These are phyloP conservation scores for Papiliotrema nemorosa DNA, from an alignment of 1,284 basidiomycete genomes.

Conservation along the genomic window DNA sequence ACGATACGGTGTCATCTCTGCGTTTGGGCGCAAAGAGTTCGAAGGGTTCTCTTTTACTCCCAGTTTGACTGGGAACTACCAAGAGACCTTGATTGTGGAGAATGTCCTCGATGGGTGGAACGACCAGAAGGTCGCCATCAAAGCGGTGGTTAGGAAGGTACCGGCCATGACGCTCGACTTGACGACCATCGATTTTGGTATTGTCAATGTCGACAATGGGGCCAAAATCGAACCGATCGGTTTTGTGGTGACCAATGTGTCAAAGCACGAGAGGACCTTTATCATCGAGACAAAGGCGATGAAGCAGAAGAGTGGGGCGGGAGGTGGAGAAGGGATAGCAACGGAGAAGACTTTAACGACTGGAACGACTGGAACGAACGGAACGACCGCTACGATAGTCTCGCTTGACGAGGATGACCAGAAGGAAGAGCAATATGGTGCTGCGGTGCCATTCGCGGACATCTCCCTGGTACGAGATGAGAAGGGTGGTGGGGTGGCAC, in stretches of 20 bases:
- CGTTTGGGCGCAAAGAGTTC: conserved; percentile 54
- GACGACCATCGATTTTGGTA: conserved; percentile 43
- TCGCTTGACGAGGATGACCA: too few species aligned
- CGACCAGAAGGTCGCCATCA: conserved; percentile 52
- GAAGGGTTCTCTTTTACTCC: conserved; percentile 50
- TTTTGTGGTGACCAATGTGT: conserved; percentile 51
- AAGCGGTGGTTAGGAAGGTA: conserved; percentile 52
- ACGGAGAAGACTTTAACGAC: conserved; percentile 37
- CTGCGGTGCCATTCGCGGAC: too few species aligned
- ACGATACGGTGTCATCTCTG: conserved; percentile 53
- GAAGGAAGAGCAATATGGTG: too few species aligned
- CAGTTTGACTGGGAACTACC: conserved; percentile 51
- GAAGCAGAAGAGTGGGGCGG: too few species aligned
- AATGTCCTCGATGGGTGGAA: conserved; percentile 53
- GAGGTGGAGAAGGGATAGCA: too few species aligned
- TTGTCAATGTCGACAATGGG: conserved; percentile 14
- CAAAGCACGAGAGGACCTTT: conserved; percentile 50
- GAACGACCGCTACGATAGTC: not conserved
- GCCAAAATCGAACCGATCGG: conserved; percentile 8
- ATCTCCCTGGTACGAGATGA: conserved; percentile 37
- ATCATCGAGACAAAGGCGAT: too few species aligned
- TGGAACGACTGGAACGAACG: conserved; percentile 3
- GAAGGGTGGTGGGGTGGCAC: conserved; percentile 39
- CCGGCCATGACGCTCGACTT: conserved; percentile 52
- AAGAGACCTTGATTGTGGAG: conserved; percentile 53